These are phyloP conservation scores for Talaromyces adpressus DNA, from an alignment of 495 filamentous ascomycete genomes.

Conservation along the genomic window DNA sequence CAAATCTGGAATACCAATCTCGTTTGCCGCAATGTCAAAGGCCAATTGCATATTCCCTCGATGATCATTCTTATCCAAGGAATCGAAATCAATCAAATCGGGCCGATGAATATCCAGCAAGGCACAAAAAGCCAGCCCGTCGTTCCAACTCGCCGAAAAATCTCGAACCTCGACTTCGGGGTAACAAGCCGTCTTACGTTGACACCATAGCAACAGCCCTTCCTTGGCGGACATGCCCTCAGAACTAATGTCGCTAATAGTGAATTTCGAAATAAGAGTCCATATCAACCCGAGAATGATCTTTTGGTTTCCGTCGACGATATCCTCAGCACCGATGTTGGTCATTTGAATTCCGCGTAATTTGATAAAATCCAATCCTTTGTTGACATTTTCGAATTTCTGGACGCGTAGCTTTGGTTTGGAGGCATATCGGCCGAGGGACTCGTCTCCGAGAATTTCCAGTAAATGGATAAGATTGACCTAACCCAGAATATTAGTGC, in stretches of 20 bases:
- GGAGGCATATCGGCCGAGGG: slow-evolving; percentile 91
- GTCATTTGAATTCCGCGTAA: slow-evolving; percentile 89
- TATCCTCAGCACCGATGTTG: slow-evolving; percentile 97
- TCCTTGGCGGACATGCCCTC: slow-evolving; percentile 98
- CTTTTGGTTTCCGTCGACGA: slow-evolving; percentile 96
- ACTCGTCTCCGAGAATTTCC: slow-evolving; percentile 88
- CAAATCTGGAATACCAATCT: slow-evolving; percentile 93
- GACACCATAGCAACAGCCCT: slow-evolving; percentile 92
- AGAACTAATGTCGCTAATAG: slow-evolving; percentile 96
- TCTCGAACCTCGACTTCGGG: slow-evolving; percentile 91
- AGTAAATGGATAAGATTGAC: slow-evolving; percentile 93
- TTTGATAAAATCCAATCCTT: slow-evolving; percentile 87
- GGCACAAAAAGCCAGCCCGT: slow-evolving; percentile 94
- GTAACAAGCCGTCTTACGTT: slow-evolving; percentile 96
- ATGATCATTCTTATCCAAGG: slow-evolving; percentile 89
- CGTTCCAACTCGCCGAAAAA: slow-evolving; percentile 94
- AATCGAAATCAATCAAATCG: slow-evolving; percentile 93
- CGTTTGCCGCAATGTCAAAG: slow-evolving; percentile 89
- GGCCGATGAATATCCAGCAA: slow-evolving; percentile 94
- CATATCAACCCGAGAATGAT: slow-evolving; percentile 96
- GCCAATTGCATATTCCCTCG: slow-evolving; percentile 95
- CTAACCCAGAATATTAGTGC: slow-evolving; percentile 30
- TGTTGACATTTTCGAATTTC: slow-evolving; percentile 97
- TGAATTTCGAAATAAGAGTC: slow-evolving; percentile 95
- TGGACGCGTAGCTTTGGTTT: slow-evolving; percentile 94